Evolutionary conservation across 176 grass and related monocot genomes (phyloP).

Genomic region (Pharus latifolius): DNA sequence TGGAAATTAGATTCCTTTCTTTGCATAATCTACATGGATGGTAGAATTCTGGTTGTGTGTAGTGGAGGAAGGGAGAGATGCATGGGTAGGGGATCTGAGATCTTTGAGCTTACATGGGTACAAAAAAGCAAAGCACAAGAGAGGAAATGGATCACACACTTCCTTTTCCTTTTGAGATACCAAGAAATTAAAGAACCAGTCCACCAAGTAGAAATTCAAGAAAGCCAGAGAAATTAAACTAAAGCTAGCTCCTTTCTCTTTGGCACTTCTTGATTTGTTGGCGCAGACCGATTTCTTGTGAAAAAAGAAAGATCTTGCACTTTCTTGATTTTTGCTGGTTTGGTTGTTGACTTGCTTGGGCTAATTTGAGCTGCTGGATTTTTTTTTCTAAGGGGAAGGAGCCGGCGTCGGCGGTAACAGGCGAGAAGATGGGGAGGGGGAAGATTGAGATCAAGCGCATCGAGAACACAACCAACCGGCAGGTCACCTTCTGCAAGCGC

Average conservation of each 20-base stretch:
- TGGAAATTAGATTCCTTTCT: slow-evolving; percentile 2
- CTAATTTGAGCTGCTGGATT: slow-evolving; percentile 29
- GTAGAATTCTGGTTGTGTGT: slow-evolving; percentile 19
- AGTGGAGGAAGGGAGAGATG: slow-evolving; percentile 7
- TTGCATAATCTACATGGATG: slow-evolving; percentile 7
- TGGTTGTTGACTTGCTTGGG: neutral
- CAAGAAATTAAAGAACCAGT: too few species aligned
- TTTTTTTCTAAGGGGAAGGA: neutral
- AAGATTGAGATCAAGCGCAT: slow-evolving; percentile 86
- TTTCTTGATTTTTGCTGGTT: neutral
- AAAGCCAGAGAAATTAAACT: neutral
- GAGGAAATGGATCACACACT: slow-evolving; percentile 1
- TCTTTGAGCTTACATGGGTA: too few species aligned
- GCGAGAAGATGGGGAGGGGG: slow-evolving; percentile 52
- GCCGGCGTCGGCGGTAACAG: neutral
- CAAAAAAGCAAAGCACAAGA: slow-evolving; percentile 9
- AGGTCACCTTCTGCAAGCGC: slow-evolving; percentile 89
- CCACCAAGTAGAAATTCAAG: neutral
- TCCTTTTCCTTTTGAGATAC: neutral
- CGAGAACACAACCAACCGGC: slow-evolving; percentile 70
- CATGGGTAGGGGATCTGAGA: slow-evolving; percentile 6
- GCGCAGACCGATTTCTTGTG: neutral
- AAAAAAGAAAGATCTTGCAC: neutral
- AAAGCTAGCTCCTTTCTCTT: neutral
- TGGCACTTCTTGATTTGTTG: neutral